phyloP scores from a whole-genome alignment of 1,139 yeast genomes.

The Magnusiomyces suaveolens region DNA sequence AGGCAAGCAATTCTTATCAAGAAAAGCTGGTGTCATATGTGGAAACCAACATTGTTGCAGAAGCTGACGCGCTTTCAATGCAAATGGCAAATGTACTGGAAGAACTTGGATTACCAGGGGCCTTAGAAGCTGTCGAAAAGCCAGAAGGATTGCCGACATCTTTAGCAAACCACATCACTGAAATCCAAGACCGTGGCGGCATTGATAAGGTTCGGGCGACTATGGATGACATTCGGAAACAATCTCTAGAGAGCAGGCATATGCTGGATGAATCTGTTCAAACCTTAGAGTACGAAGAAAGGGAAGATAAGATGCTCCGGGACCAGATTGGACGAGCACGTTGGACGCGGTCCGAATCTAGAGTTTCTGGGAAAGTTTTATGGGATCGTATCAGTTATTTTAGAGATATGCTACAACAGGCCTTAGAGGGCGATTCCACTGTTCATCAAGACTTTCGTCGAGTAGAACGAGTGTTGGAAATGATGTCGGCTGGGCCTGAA shows the following conservation, averaged over 20 bases:
- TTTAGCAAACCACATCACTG: constrained; percentile 46
- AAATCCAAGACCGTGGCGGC: constrained; percentile 51
- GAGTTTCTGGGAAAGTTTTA: constrained; percentile 27
- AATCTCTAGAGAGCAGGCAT: constrained; percentile 37
- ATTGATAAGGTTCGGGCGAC: constrained; percentile 35
- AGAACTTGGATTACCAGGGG: constrained; percentile 42
- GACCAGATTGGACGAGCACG: constrained; percentile 39
- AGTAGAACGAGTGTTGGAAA: constrained; percentile 37
- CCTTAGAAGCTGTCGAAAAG: constrained; percentile 52
- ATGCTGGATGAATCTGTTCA: constrained; percentile 40
- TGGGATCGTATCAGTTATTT: constrained; percentile 38
- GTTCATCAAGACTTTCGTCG: constrained; percentile 40
- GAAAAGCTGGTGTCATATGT: constrained; percentile 56
- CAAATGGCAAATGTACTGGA: constrained; percentile 35
- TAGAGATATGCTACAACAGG: constrained; percentile 46
- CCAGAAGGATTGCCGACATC: constrained; percentile 57
- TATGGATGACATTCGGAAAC: constrained; percentile 39
- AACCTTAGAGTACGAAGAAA: constrained; percentile 42
- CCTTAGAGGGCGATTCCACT: constrained; percentile 50
- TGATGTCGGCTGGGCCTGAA: constrained; percentile 39
- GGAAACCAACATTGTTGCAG: constrained; percentile 41
- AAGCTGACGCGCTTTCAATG: constrained; percentile 43
- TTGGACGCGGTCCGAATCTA: constrained; percentile 36
- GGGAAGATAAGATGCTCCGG: constrained; percentile 48
- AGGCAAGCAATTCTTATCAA: constrained; percentile 56